Percentiles rank a stretch among this genome's conserved stretches.
Conservation (phyloP, 805 yeast species). For the Hemisphaericaspora nanyangensis region DNA sequence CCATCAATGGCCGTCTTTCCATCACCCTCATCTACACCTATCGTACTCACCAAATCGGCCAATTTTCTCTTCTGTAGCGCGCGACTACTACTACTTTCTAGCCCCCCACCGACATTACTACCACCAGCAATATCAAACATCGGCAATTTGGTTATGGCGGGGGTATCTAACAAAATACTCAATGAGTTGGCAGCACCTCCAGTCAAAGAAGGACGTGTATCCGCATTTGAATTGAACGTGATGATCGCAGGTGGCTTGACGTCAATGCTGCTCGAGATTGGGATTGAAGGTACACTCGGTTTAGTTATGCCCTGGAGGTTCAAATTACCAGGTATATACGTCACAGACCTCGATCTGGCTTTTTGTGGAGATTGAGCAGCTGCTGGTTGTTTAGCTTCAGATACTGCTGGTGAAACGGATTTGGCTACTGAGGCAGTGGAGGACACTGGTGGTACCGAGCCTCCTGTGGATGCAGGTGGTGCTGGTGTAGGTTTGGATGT, state of each 20-base stretch:
- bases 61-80: slow-evolving; percentile 87
- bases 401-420: background rate
- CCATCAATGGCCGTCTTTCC: slow-evolving; percentile 90
- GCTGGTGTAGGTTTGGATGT: too few species aligned
- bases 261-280: slow-evolving; percentile 66
- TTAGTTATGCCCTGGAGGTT: slow-evolving; percentile 38
- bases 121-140: slow-evolving; percentile 60
- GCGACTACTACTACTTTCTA: slow-evolving; percentile 59
- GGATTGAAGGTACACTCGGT: slow-evolving; percentile 60
- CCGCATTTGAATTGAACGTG: slow-evolving; percentile 51
- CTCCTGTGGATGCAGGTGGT: background rate
- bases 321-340: slow-evolving; percentile 15
- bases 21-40: slow-evolving; percentile 85
- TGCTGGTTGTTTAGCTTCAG: slow-evolving; percentile 4
- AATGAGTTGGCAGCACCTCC: slow-evolving; percentile 78
- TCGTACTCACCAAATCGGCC: slow-evolving; percentile 78
- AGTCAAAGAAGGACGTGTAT: slow-evolving; percentile 68
- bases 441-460: too few species aligned
- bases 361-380: slow-evolving; percentile 3
- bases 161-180: slow-evolving; percentile 65
- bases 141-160: slow-evolving; percentile 71
- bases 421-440: background rate
- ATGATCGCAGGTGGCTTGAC: slow-evolving; percentile 66
- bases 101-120: slow-evolving; percentile 23
- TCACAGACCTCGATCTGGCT: background rate